Conservation (phyloP, 495 filamentous ascomycete species). For the Lasiosphaeris hirsuta region DNA sequence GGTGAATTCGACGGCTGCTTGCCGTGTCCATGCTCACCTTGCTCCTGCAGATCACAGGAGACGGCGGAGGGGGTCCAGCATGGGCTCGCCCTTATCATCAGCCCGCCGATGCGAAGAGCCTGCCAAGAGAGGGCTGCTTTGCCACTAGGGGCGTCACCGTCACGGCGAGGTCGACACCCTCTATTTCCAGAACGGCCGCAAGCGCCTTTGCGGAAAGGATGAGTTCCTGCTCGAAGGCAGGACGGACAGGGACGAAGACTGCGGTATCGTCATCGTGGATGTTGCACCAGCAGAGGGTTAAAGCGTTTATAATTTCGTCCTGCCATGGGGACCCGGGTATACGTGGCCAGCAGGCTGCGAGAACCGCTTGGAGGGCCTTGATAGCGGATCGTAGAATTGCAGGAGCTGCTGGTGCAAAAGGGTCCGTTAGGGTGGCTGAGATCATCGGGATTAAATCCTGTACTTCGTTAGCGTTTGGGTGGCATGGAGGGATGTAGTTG, state of each 20-base stretch:
- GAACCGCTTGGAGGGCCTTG: constrained; percentile 51
- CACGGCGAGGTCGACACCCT: constrained; percentile 23
- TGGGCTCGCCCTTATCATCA: not conserved
- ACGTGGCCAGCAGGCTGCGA: constrained; percentile 73
- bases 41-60: not conserved
- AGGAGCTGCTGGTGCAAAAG: constrained; percentile 61
- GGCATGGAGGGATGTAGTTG: not conserved
- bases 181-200: constrained; percentile 28
- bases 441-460: constrained; percentile 68
- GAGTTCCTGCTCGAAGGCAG: constrained; percentile 46
- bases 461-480: constrained; percentile 11
- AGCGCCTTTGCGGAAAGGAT: constrained; percentile 32
- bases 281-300: constrained; percentile 66
- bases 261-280: constrained; percentile 43
- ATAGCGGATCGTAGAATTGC: constrained; percentile 53
- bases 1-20: not conserved
- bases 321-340: constrained; percentile 54
- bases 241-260: constrained; percentile 8
- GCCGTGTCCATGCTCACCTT: constrained; percentile 4
- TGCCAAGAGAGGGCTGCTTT: constrained; percentile 40
- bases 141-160: constrained; percentile 34
- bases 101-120: constrained; percentile 31
- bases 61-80: not conserved
- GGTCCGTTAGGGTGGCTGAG: constrained; percentile 60
- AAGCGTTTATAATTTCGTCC: constrained; percentile 64